Evolutionary conservation across 495 filamentous ascomycete genomes (phyloP).

Genomic region (Cudoniella acicularis): DNA sequence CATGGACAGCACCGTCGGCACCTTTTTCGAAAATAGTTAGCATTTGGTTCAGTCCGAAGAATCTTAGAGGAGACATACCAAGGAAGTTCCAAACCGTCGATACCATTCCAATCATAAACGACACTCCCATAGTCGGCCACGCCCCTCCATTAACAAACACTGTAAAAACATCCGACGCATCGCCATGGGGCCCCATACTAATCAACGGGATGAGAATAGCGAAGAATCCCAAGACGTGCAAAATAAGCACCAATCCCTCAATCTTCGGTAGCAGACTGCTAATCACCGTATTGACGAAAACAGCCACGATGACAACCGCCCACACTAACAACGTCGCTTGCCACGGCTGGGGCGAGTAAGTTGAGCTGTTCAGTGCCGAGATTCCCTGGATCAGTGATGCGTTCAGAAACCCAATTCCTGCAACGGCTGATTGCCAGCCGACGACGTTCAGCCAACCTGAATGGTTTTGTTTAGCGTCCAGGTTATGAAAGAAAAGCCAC

Average conservation of each 20-base stretch:
- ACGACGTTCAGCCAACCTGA: constrained; percentile 55
- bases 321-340: constrained; percentile 41
- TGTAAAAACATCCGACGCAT: constrained; percentile 40
- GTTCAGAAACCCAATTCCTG: no score
- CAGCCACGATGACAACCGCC: constrained; percentile 25
- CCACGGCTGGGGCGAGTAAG: constrained; percentile 38
- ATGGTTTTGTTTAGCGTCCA: no score
- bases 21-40: constrained; percentile 12
- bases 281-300: constrained; percentile 35
- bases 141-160: constrained; percentile 39
- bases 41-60: background rate
- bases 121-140: constrained; percentile 37
- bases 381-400: constrained; percentile 39
- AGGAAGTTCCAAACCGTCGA: constrained; percentile 34
- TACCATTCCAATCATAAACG: constrained; percentile 42
- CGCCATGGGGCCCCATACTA: constrained; percentile 26
- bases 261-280: constrained; percentile 38
- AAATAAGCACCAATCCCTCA: constrained; percentile 38
- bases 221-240: constrained; percentile 47
- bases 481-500: no score
- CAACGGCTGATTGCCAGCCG: constrained; percentile 58
- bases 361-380: constrained; percentile 37
- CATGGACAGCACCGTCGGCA: constrained; percentile 19
- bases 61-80: constrained; percentile 22
- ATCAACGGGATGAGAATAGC: constrained; percentile 42